Evolutionary conservation across 2,329 filamentous ascomycete species (phyloP).

Genomic region (Calonectria pseudoreteaudii): DNA sequence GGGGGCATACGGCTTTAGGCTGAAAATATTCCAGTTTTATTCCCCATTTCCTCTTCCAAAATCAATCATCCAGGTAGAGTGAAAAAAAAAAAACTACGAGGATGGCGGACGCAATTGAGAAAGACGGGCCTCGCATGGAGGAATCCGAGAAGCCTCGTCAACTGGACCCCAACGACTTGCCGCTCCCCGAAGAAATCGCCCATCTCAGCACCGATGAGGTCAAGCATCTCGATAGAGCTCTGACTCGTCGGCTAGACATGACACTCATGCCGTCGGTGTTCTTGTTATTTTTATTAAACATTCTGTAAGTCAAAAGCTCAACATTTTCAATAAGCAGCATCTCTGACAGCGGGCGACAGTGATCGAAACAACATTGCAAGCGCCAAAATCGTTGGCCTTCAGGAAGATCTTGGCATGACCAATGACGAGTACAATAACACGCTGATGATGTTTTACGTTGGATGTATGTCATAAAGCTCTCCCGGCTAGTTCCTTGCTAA

Average conservation of each 20-base stretch:
- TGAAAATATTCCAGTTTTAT: background rate
- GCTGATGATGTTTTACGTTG: slow-evolving; percentile 19
- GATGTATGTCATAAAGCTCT: background rate
- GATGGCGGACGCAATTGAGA: slow-evolving; percentile 12
- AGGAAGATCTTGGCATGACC: slow-evolving; percentile 15
- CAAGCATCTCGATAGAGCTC: background rate
- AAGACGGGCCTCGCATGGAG: slow-evolving; percentile 6
- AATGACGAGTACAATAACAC: slow-evolving; percentile 19
- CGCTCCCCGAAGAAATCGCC: slow-evolving; percentile 9
- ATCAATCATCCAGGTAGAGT: background rate
- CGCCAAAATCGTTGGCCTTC: slow-evolving; percentile 17
- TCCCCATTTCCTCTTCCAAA: background rate
- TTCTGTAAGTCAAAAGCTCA: background rate
- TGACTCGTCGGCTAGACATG: slow-evolving; percentile 18
- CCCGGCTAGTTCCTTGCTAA: background rate
- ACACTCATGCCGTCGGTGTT: slow-evolving; percentile 18
- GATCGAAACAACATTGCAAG: slow-evolving; percentile 23
- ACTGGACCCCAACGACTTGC: slow-evolving; percentile 12
- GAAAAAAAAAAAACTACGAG: background rate
- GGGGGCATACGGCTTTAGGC: background rate
- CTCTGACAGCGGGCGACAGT: background rate
- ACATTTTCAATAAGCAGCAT: background rate
- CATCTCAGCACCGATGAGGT: slow-evolving; percentile 12
- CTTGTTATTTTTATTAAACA: slow-evolving; percentile 14
- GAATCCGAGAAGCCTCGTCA: slow-evolving; percentile 22